Evolutionary conservation across 2,329 filamentous ascomycete species (phyloP).

Genomic region (Elsinoe fawcettii): DNA sequence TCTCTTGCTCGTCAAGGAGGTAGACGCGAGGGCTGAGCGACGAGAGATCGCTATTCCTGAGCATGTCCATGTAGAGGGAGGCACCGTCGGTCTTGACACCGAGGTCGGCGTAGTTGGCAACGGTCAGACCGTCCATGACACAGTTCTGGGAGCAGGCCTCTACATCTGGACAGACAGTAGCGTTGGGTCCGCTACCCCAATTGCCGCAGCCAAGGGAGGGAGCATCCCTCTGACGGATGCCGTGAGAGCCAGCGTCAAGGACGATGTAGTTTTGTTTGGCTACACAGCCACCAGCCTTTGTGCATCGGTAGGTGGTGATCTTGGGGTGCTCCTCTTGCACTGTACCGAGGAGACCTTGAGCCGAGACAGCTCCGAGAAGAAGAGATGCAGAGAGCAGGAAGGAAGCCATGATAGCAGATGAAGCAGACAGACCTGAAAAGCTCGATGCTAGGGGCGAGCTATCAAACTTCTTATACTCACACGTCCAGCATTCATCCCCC

Average conservation of each 20-base stretch:
- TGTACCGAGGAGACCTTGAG: constrained; percentile 1
- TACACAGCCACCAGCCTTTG: constrained; percentile 32
- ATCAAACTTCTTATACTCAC: not conserved
- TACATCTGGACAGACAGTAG: constrained; percentile 33
- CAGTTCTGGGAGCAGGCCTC: constrained; percentile 34
- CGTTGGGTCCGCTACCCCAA: constrained; percentile 38
- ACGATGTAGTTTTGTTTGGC: constrained; percentile 31
- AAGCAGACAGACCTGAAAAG: not conserved
- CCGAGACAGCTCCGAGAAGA: constrained; percentile 7
- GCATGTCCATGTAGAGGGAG: constrained; percentile 50
- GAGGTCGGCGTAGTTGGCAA: constrained; percentile 40
- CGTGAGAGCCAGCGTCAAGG: constrained; percentile 44
- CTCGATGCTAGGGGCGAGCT: not conserved
- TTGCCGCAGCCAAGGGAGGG: constrained; percentile 41
- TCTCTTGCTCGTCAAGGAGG: constrained; percentile 42
- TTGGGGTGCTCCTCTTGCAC: constrained; percentile 35
- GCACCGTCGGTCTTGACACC: constrained; percentile 45
- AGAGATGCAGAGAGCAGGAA: not conserved
- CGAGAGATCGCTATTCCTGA: constrained; percentile 30
- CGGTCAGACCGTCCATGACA: constrained; percentile 37
- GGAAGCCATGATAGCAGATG: not conserved
- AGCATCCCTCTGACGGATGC: constrained; percentile 38
- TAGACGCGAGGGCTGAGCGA: constrained; percentile 38
- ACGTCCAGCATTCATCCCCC: not conserved
- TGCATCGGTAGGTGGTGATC: constrained; percentile 35